Percentiles rank a stretch among this genome's conserved stretches.
Conservation (phyloP, 1,284 basidiomycete genomes). For the Ustilago shanxiensis region DNA sequence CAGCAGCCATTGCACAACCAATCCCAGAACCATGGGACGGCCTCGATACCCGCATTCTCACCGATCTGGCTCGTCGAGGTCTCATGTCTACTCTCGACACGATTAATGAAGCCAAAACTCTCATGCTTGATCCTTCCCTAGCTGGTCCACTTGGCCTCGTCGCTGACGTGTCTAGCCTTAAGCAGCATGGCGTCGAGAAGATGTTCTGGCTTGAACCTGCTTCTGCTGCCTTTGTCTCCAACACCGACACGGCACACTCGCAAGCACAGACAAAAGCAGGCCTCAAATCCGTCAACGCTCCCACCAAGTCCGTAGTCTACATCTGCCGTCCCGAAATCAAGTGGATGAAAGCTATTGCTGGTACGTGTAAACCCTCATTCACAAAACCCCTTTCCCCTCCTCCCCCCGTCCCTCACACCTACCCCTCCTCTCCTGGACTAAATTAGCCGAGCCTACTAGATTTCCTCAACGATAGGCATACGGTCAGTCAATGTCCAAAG, state of each 20-base stretch:
- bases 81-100: conserved; percentile 54
- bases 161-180: conserved; percentile 89
- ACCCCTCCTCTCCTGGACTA: conserved; percentile 31
- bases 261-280: conserved; percentile 28
- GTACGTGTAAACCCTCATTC: conserved; percentile 73
- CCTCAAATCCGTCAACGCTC: conserved; percentile 73
- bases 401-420: neutral
- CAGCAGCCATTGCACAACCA: conserved; percentile 20
- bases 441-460: conserved; percentile 60
- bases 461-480: conserved; percentile 49
- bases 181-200: conserved; percentile 98
- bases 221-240: conserved; percentile 46
- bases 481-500: conserved; percentile 65
- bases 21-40: conserved; percentile 45
- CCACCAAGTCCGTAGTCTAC: conserved; percentile 91
- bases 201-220: conserved; percentile 94
- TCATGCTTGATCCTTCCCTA: conserved; percentile 87
- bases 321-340: conserved; percentile 88
- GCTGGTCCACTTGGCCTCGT: conserved; percentile 93
- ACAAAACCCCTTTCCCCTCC: neutral
- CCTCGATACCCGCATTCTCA: conserved; percentile 49
- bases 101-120: conserved; percentile 79
- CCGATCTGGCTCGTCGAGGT: conserved; percentile 49
- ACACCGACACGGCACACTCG: conserved; percentile 21
- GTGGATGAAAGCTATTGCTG: conserved; percentile 89